Percentiles rank a stretch among this genome's conserved stretches.
Evolutionary conservation across 2,329 filamentous ascomycete genomes (phyloP).

Genomic region (Aspergillus sp.): DNA sequence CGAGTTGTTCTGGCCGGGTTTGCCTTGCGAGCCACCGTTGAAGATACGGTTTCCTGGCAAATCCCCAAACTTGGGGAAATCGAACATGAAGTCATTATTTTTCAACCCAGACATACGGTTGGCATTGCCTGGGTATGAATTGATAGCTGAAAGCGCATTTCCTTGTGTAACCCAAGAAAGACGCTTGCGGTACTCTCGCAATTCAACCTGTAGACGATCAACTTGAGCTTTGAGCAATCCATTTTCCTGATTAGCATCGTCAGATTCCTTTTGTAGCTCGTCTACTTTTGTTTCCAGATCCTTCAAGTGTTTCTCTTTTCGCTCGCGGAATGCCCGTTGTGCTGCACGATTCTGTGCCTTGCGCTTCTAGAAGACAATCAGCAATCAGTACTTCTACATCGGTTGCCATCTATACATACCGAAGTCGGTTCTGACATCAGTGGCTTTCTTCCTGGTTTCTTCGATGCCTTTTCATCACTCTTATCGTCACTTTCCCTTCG

Average conservation of each 20-base stretch:
- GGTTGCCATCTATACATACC: conserved; percentile 58
- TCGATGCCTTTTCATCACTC: conserved; percentile 78
- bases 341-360: conserved; percentile 95
- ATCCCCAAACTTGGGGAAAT: conserved; percentile 90
- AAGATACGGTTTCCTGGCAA: conserved; percentile 60
- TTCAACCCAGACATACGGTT: conserved; percentile 59
- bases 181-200: conserved; percentile 88
- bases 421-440: conserved; percentile 93
- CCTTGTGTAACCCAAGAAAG: conserved; percentile 62
- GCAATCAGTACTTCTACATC: background rate
- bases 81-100: conserved; percentile 87
- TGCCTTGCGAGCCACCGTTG: conserved; percentile 45
- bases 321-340: conserved; percentile 88
- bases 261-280: conserved; percentile 74
- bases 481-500: conserved; percentile 82
- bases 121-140: conserved; percentile 46
- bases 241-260: conserved; percentile 83
- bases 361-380: conserved; percentile 43
- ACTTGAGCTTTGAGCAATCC: conserved; percentile 79
- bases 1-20: conserved; percentile 29
- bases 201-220: conserved; percentile 78
- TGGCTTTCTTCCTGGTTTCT: conserved; percentile 96
- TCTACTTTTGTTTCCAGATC: conserved; percentile 58
- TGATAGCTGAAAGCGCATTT: conserved; percentile 48
- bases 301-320: conserved; percentile 76